Evolutionary conservation across 768 basidiomycete genomes (phyloP), one percentile per base, ranked within the genome.

Genomic region (Agrocybe pediades): DNA sequence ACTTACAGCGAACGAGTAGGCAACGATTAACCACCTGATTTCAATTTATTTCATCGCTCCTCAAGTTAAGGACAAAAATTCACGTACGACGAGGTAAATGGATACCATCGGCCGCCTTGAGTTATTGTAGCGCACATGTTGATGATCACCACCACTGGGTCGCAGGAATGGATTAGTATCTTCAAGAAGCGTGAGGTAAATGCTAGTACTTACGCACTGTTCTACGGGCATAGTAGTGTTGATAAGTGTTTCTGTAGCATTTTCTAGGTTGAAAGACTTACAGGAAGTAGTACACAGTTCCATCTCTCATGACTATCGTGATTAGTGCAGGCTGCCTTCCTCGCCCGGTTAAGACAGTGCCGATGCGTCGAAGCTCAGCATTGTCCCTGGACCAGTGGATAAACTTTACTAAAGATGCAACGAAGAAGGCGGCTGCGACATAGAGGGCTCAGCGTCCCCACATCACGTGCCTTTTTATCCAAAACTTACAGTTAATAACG

Each of bases 251-350:
- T n/a, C 5, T 5, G n/a, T 4, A 36, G 11, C 13, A 36, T 36
- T n/a, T n/a, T n/a, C n/a, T n/a, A n/a, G n/a, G 33, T 4, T 36
- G 11, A 51, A 47, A 17, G 55, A 53, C 2, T 54, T 65, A 24
- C 33, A 36, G n/a, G 33, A 36, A 36, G 33, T 36, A 36, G n/a
- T 36, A 36, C 3, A 36, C n/a, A 11, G 33, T 36, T 36, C 33
- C 33, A 36, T 36, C 33, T 36, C 33, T 11, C 33, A 36, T 36
- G 11, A 36, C 13, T 3, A 36, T n/a, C 3, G 33, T 3, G 11
- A 36, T 13, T n/a, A 36, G 3, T 13, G 33, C 13, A n/a, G 33
- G 11, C 4, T 36, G 33, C 11, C 33, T 36, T n/a, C n/a, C n/a
- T n/a, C n/a, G n/a, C n/a, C n/a, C n/a, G n/a, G n/a, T n/a, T n/a